phyloP scores from a whole-genome alignment of 108 stramenopile species.

The Nannochloropsis granulata region DNA sequence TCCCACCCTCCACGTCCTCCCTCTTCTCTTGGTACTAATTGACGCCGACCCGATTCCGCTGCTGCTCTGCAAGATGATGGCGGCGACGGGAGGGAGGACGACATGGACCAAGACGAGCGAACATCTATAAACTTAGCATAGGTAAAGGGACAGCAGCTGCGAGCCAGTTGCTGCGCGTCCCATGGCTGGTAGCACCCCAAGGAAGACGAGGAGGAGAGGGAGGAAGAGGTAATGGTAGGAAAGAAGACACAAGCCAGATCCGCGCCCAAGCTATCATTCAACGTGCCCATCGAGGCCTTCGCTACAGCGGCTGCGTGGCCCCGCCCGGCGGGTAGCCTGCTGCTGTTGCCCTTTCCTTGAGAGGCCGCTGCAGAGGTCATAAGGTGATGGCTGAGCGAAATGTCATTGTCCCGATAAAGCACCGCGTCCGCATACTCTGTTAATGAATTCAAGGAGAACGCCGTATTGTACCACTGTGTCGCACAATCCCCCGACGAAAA shows the following conservation, averaged over 20 bases:
- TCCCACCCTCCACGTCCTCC: not conserved
- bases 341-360: not conserved
- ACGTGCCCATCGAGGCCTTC: not conserved
- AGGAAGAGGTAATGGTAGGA: not conserved
- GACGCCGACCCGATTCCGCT: not conserved
- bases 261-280: constrained; percentile 3
- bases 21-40: not conserved
- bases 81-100: not conserved
- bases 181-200: not conserved
- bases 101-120: constrained; percentile 11
- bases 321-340: not conserved
- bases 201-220: not conserved
- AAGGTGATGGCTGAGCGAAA: not conserved
- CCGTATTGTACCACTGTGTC: constrained; percentile 22
- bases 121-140: constrained; percentile 21
- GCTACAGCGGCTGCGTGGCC: not conserved
- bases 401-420: constrained; percentile 18
- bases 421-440: constrained; percentile 13
- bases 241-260: constrained; percentile 21
- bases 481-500: constrained; percentile 16
- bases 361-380: not conserved
- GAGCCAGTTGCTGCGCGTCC: constrained; percentile 4
- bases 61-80: not conserved
- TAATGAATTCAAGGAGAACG: constrained; percentile 12
- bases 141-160: constrained; percentile 1